These are phyloP conservation scores for Clathrospora elynae DNA, from an alignment of 2,329 filamentous ascomycete species.

Conservation along the genomic window DNA sequence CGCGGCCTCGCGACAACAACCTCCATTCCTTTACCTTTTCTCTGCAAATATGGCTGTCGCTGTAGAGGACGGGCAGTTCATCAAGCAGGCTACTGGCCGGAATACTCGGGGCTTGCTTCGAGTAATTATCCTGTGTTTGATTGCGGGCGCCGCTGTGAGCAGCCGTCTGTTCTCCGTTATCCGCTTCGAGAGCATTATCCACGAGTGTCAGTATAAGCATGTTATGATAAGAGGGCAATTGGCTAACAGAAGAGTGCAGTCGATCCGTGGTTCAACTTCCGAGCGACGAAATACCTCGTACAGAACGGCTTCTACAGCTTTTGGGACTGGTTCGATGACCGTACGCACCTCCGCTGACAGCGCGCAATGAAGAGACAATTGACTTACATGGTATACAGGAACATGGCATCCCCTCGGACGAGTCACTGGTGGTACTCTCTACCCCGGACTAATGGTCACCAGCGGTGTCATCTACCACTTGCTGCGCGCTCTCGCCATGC, in stretches of 20 bases:
- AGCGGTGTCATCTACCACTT: conserved; percentile 96
- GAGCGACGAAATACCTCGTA: conserved; percentile 96
- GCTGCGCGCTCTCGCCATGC: conserved; percentile 84
- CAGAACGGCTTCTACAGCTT: conserved; percentile 98
- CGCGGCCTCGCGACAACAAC: conserved; percentile 41
- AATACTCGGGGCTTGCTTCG: conserved; percentile 85
- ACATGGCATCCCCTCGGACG: conserved; percentile 99
- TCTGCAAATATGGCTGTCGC: conserved; percentile 46
- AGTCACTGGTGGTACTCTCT: conserved; percentile 98
- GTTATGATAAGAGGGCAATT: conserved; percentile 16
- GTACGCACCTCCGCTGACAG: conserved; percentile 56
- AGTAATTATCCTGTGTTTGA: conserved; percentile 86
- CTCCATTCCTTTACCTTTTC: conserved; percentile 31
- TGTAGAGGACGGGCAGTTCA: conserved; percentile 56
- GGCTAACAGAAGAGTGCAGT: conserved; percentile 61
- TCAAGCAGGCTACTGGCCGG: conserved; percentile 77
- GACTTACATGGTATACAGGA: conserved; percentile 53
- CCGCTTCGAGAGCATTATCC: conserved; percentile 98
- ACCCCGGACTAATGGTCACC: conserved; percentile 98
- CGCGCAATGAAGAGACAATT: conserved; percentile 10
- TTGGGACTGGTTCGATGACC: conserved; percentile 99
- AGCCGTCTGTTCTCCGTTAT: conserved; percentile 98
- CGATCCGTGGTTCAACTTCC: conserved; percentile 99
- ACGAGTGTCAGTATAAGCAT: conserved; percentile 79
- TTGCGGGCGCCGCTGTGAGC: conserved; percentile 87